phyloP scores from a whole-genome alignment of 148 eudicot species.

The Vaccinium darrowii region DNA sequence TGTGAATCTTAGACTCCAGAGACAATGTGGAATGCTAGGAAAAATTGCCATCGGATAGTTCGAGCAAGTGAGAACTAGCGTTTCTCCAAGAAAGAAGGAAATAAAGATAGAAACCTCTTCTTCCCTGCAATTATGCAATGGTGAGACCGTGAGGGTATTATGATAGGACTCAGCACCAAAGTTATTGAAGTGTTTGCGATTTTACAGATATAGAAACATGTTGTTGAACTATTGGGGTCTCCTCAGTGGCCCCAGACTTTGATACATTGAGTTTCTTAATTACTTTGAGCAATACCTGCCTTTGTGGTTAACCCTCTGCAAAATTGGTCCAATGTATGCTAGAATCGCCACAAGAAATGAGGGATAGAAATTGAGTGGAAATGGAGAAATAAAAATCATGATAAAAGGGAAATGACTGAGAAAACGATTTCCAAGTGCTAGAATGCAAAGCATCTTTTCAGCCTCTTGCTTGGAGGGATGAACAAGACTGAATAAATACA shows the following conservation, averaged over 20 bases:
- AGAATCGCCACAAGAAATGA: not conserved
- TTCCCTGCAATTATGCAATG: not conserved
- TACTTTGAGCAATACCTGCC: not conserved
- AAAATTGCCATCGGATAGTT: not conserved
- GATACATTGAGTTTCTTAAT: not conserved
- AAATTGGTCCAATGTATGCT: not conserved
- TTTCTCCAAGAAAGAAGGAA: not conserved
- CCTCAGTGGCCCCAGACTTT: not conserved
- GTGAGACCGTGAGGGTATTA: not conserved
- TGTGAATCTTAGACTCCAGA: not conserved
- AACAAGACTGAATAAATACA: not conserved
- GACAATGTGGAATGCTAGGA: not conserved
- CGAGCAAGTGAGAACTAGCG: not conserved
- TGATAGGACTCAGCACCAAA: not conserved
- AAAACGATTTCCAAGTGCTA: slow-evolving; percentile 8
- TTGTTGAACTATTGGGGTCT: not conserved
- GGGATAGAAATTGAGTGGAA: not conserved
- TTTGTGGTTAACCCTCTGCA: not conserved
- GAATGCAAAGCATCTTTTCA: not conserved
- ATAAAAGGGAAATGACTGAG: not conserved
- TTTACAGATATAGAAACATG: not conserved
- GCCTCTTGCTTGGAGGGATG: not conserved
- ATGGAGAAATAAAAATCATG: not conserved
- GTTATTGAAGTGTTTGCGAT: not conserved
- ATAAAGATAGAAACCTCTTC: no score